These are phyloP conservation scores for Cladochytrium replicatum DNA, from an alignment of 192 early-diverging fungal genomes.

Conservation along the genomic window DNA sequence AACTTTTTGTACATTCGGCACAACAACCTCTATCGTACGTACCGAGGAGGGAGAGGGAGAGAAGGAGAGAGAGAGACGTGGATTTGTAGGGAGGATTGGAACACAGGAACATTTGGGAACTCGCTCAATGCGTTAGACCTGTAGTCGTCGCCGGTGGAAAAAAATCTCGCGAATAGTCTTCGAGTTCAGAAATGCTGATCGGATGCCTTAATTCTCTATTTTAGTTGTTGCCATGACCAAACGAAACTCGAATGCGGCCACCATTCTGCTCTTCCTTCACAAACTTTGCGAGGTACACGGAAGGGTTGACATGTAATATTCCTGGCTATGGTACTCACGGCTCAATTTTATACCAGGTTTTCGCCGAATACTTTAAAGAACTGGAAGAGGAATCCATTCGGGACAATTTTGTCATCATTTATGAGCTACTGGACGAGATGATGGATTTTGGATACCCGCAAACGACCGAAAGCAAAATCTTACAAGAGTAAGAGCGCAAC, in stretches of 20 bases:
- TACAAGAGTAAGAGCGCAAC: constrained; percentile 68
- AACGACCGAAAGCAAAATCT: constrained; percentile 62
- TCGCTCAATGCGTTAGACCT: no score
- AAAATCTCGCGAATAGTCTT: no score
- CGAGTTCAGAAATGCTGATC: no score
- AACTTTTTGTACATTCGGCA: constrained; percentile 90
- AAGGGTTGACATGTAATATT: background rate
- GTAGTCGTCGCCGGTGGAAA: no score
- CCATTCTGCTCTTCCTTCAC: constrained; percentile 90
- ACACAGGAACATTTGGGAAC: no score
- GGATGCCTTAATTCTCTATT: background rate
- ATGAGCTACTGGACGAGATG: constrained; percentile 34
- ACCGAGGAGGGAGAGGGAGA: no score
- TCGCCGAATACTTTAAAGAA: constrained; percentile 86
- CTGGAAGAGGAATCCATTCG: constrained; percentile 66
- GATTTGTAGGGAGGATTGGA: no score
- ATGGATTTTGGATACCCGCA: constrained; percentile 74
- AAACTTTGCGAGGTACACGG: constrained; percentile 65
- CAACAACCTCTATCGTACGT: constrained; percentile 87
- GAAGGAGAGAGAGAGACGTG: no score
- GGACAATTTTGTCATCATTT: constrained; percentile 6
- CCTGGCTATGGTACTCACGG: no score
- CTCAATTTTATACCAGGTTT: no score
- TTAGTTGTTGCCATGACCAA: constrained; percentile 87
- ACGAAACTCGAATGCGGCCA: constrained; percentile 96